These are phyloP conservation scores for Penicillium manginii DNA, from an alignment of 495 filamentous ascomycete species.

Conservation along the genomic window DNA sequence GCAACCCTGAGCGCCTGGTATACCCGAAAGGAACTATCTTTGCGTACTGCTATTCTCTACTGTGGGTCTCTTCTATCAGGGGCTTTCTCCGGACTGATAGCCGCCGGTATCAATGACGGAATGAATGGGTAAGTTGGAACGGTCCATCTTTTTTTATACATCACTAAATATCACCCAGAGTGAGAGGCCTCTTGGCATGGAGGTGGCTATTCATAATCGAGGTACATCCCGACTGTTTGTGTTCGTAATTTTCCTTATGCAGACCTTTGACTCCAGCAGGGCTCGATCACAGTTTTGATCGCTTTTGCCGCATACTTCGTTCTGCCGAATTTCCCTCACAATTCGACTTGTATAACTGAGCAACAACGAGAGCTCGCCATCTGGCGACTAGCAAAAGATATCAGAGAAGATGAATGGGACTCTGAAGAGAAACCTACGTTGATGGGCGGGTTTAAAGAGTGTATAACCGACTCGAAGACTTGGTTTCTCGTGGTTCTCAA, in stretches of 20 bases:
- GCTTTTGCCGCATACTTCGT: conserved; percentile 55
- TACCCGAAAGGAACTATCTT: conserved; percentile 45
- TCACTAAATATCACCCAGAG: conserved; percentile 1
- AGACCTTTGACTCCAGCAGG: conserved; percentile 35
- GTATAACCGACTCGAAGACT: neutral
- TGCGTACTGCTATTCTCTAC: conserved; percentile 55
- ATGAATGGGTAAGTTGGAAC: conserved; percentile 13
- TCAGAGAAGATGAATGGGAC: conserved; percentile 68
- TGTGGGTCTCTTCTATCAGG: conserved; percentile 55
- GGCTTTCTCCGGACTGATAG: conserved; percentile 40
- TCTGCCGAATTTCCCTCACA: conserved; percentile 73
- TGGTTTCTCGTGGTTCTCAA: neutral
- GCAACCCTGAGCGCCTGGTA: conserved; percentile 37
- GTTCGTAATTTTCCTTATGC: conserved; percentile 21
- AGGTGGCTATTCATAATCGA: conserved; percentile 39
- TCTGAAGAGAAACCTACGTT: neutral
- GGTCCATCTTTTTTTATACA: neutral
- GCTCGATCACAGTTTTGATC: conserved; percentile 50
- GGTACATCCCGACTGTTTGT: conserved; percentile 21
- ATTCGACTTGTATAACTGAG: conserved; percentile 66
- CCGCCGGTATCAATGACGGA: conserved; percentile 31
- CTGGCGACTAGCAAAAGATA: conserved; percentile 70
- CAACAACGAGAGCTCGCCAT: conserved; percentile 64
- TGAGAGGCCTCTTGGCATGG: conserved; percentile 29
- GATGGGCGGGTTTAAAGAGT: neutral